Percentiles rank a stretch among this genome's conserved stretches.
Conservation (phyloP, 768 basidiomycete species). For the Suillus placidus region DNA sequence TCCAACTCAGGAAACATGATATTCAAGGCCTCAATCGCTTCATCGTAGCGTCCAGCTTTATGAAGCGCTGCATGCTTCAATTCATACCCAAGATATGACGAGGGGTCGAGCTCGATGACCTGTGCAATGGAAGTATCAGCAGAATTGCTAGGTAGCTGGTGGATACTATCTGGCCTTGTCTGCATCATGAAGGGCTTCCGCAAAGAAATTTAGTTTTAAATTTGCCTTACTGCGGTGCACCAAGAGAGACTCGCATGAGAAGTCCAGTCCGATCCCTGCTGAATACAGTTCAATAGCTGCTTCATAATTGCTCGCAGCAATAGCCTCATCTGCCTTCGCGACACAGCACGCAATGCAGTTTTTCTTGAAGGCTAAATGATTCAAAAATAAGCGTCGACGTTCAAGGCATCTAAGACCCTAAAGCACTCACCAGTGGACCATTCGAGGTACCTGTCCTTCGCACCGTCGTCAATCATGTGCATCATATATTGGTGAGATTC, state of each 20-base stretch:
- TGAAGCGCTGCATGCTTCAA: no score
- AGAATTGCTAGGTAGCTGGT: no score
- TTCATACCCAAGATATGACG: no score
- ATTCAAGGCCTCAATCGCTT: no score
- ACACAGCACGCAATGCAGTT: neutral
- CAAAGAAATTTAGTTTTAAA: neutral
- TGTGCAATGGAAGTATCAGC: no score
- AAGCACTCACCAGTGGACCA: neutral
- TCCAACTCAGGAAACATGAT: no score
- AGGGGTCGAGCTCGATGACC: no score
- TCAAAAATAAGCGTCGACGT: neutral
- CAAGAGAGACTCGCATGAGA: neutral
- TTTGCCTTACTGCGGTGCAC: neutral
- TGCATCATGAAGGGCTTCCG: neutral
- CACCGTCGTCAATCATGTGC: neutral
- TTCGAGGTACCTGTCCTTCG: neutral
- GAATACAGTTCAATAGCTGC: neutral
- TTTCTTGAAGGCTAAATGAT: neutral
- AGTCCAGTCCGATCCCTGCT: neutral
- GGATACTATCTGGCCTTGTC: neutral
- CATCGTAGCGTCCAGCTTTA: no score
- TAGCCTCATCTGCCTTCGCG: neutral
- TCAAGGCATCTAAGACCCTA: neutral
- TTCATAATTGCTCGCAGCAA: neutral
- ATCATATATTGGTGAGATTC: neutral